These are phyloP conservation scores for Lippia alba DNA, from an alignment of 305 asterid genomes.

Conservation along the genomic window DNA sequence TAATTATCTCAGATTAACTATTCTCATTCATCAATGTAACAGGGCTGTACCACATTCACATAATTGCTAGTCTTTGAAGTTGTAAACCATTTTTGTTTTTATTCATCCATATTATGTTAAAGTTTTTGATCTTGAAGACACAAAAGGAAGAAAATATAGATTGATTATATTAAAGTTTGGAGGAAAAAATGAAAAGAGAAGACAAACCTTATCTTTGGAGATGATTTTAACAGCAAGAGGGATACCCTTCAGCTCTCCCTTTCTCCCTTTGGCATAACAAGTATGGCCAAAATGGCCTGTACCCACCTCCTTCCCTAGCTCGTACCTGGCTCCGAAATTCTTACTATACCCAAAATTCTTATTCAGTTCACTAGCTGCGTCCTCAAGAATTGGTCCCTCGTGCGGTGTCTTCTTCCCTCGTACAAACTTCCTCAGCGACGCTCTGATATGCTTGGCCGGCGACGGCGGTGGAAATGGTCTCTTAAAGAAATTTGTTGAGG, in stretches of 20 bases:
- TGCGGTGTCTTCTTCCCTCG: conserved; percentile 64
- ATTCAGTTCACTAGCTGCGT: conserved; percentile 57
- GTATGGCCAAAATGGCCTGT: conserved; percentile 98
- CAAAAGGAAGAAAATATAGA: too few species aligned
- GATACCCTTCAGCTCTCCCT: conserved; percentile 79
- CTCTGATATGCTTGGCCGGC: conserved; percentile 94
- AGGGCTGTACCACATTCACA: not conserved
- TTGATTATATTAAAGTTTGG: too few species aligned
- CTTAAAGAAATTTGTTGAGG: conserved; percentile 82
- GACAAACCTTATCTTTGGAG: conserved; percentile 83
- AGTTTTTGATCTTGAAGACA: too few species aligned
- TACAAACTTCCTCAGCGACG: conserved; percentile 80
- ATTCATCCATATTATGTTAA: too few species aligned
- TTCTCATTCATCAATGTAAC: not conserved
- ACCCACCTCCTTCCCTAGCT: conserved; percentile 93
- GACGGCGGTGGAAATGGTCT: conserved; percentile 93
- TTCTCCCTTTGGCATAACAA: conserved; percentile 74
- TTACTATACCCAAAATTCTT: conserved; percentile 84
- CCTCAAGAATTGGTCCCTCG: conserved; percentile 88
- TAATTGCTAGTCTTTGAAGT: not conserved
- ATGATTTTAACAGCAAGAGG: conserved; percentile 89
- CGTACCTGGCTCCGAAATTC: conserved; percentile 89
- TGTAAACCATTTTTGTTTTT: too few species aligned
- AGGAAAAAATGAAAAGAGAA: not conserved
- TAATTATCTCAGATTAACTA: too few species aligned